phyloP scores from a whole-genome alignment of 306 rosid species.

The Lotus japonicus region DNA sequence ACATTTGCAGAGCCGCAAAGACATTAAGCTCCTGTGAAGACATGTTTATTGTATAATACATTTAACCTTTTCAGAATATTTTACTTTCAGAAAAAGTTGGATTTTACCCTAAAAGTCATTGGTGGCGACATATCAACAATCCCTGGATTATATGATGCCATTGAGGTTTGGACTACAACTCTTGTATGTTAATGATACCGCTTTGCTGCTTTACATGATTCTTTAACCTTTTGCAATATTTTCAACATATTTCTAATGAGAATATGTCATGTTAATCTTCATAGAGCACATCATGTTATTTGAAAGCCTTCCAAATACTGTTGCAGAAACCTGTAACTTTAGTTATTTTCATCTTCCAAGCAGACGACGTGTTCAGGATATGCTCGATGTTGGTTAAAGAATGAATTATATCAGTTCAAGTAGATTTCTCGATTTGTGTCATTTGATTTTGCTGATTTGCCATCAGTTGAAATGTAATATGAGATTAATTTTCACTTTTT shows the following conservation, averaged over 20 bases:
- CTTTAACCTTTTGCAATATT: neutral
- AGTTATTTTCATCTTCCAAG: neutral
- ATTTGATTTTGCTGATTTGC: neutral
- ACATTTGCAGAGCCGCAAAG: neutral
- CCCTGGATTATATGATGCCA: conserved; percentile 70
- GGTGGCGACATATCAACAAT: conserved; percentile 90
- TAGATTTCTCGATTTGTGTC: neutral
- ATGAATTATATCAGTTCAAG: conserved; percentile 6
- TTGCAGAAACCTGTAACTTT: neutral
- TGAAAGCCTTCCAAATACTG: neutral
- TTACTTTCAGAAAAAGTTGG: conserved; percentile 74
- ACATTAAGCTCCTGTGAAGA: neutral
- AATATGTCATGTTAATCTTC: neutral
- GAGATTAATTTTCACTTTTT: neutral
- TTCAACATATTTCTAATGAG: neutral
- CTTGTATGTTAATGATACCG: conserved; percentile 1
- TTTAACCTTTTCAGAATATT: conserved; percentile 21
- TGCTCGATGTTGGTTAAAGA: neutral
- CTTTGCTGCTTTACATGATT: conserved; percentile 7
- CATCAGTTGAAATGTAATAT: neutral
- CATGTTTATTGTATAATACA: neutral
- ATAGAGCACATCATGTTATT: neutral
- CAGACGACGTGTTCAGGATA: neutral
- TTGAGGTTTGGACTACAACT: conserved; percentile 63
- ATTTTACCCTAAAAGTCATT: conserved; percentile 76